Base-by-base conservation (phyloP, 75 land plant genomes). In the Ceratopteris richardii region DNA sequence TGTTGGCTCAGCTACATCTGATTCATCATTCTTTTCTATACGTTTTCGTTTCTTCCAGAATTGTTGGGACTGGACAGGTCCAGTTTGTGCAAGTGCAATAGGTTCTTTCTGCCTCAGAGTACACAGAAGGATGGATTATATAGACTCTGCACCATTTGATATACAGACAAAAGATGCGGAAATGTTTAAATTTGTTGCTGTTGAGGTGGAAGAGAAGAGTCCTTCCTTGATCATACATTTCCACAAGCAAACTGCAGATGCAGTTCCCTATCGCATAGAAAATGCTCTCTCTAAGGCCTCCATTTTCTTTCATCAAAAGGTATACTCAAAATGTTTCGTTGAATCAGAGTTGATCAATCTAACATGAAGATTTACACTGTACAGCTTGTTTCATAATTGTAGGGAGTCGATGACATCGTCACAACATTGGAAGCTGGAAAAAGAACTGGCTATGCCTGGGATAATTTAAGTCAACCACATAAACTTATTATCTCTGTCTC, bases 21-120 rank as follows among this genome's bases (percentile, higher is more conserved):
- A 72, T 27, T 69, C 70, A 44, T 68, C 72, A 21, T 54, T 42
- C 5, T 63, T 66, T 14, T 71, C 57, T 54, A 44, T 92, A 9
- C 94, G 83, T 20, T 92, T 92, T 67, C 60, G 64, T 19, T 66
- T 69, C 39, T 64, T 66, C 21, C 74, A 77, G 1, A 29, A 61
- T 56, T 86, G 71, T 42, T 77, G 71, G 61, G 68, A 62, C 57
- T 88, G 97, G 94, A 88, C 97, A 57, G 97, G 97, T 24, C 94
- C 86, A 42, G 65, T 92, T 25, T 88, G 97, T 67, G 77, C 84
- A 27, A 73, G 83, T 69, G 82, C 97, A 23, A 64, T 92, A 19
- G 97, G 97, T 23, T 81, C 80, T 7, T 90, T 90, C 66, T 90
- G 71, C 60, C 43, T 90, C 31, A 86, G 84, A 57, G 79, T 90